phyloP scores from a whole-genome alignment of 2,329 filamentous ascomycete species.

The Ilyonectria robusta region DNA sequence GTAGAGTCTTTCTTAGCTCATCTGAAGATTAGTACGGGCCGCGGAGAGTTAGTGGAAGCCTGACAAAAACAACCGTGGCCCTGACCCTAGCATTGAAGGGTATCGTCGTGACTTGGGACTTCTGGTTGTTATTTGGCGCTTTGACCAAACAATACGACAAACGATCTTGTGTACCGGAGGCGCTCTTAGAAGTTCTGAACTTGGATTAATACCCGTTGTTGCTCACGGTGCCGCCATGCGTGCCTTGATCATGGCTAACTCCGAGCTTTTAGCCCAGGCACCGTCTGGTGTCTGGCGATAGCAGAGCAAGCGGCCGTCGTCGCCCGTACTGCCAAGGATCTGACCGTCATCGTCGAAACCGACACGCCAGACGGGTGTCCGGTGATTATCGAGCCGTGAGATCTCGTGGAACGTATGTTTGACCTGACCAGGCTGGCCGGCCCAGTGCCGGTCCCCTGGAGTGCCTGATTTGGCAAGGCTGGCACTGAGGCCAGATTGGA shows the following conservation, averaged over 20 bases:
- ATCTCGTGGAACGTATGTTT: conserved; percentile 74
- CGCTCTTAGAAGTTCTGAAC: not conserved
- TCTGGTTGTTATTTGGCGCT: not conserved
- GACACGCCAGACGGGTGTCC: conserved; percentile 82
- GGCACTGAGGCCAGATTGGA: conserved; percentile 64
- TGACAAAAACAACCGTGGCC: not conserved
- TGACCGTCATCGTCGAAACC: conserved; percentile 80
- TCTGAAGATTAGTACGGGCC: not conserved
- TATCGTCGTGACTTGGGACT: not conserved
- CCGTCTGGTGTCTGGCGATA: conserved; percentile 73
- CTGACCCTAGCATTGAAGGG: not conserved
- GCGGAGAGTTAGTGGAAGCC: not conserved
- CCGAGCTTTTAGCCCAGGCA: conserved; percentile 71
- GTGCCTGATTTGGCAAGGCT: conserved; percentile 66
- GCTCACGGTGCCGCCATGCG: conserved; percentile 63
- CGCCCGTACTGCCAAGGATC: conserved; percentile 81
- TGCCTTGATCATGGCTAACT: conserved; percentile 71
- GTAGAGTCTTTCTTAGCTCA: not conserved
- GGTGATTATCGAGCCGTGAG: conserved; percentile 76
- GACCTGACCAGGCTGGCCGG: conserved; percentile 75
- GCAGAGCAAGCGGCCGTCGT: conserved; percentile 78
- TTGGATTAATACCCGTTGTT: not conserved
- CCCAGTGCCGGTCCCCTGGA: conserved; percentile 64
- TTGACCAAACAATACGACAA: not conserved
- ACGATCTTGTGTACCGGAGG: not conserved